phyloP scores from a whole-genome alignment of 2,329 filamentous ascomycete genomes.

The Penicillium glabrum region DNA sequence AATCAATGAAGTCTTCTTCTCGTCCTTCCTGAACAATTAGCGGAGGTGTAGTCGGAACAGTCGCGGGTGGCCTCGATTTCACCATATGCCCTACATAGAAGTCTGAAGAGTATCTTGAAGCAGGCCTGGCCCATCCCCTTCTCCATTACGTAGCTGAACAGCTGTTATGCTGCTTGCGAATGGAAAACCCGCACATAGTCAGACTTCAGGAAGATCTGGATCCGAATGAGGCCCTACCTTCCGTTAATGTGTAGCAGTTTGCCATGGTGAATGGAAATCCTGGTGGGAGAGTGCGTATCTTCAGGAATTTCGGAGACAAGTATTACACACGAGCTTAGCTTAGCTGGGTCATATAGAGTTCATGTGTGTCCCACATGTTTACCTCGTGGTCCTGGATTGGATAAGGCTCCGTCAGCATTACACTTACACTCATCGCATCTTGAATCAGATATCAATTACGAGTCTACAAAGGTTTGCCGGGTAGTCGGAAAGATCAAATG shows the following conservation, averaged over 20 bases:
- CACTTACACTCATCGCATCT: no score
- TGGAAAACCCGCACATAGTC: slow-evolving; percentile 14
- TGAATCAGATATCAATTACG: no score
- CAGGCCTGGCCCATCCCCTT: slow-evolving; percentile 41
- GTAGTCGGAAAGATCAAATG: no score
- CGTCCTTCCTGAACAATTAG: no score
- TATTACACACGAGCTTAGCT: no score
- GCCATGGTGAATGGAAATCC: background rate
- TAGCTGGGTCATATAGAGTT: no score
- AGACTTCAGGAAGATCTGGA: background rate
- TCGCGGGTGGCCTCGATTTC: slow-evolving; percentile 63
- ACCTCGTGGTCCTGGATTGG: no score
- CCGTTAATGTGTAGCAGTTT: slow-evolving; percentile 11
- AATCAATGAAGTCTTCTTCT: no score
- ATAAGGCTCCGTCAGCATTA: no score
- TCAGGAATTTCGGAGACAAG: no score
- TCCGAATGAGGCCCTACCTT: background rate
- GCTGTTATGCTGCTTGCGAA: slow-evolving; percentile 15
- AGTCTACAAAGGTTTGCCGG: no score
- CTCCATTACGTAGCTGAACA: slow-evolving; percentile 11
- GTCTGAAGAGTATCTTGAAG: slow-evolving; percentile 50
- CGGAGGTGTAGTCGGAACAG: slow-evolving; percentile 48
- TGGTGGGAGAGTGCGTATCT: background rate
- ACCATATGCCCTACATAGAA: slow-evolving; percentile 49
- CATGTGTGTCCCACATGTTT: no score